phyloP scores from a whole-genome alignment of 2,329 filamentous ascomycete genomes.

The Xylaria sp. region DNA sequence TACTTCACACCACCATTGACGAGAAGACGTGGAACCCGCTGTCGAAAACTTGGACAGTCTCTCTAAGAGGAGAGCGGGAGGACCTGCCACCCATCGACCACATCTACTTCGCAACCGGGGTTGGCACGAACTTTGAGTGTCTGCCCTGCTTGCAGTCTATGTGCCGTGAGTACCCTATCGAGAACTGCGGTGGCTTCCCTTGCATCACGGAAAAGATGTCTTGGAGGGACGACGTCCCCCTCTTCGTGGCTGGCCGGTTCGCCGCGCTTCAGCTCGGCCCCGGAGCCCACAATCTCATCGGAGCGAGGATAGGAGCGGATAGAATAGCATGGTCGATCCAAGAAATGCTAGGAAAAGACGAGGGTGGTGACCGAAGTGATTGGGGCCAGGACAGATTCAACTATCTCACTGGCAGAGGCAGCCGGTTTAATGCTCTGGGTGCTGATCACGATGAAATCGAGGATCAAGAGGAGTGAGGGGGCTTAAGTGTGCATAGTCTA shows the following conservation, averaged over 20 bases:
- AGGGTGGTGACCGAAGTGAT: constrained; percentile 27
- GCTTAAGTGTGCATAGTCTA: not conserved
- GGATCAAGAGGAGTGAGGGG: no score
- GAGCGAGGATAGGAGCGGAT: constrained; percentile 74
- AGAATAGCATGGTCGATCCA: constrained; percentile 74
- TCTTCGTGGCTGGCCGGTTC: constrained; percentile 73
- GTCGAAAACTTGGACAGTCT: constrained; percentile 52
- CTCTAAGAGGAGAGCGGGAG: constrained; percentile 46
- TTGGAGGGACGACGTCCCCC: constrained; percentile 74
- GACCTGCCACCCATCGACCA: constrained; percentile 66
- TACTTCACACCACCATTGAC: constrained; percentile 62
- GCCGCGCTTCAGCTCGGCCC: constrained; percentile 73
- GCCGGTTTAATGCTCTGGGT: constrained; percentile 46
- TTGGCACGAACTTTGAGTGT: constrained; percentile 65
- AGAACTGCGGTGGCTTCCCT: constrained; percentile 69
- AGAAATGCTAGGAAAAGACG: constrained; percentile 54
- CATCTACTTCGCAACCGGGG: constrained; percentile 78
- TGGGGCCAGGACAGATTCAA: constrained; percentile 38
- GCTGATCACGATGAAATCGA: not conserved
- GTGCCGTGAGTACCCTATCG: constrained; percentile 63
- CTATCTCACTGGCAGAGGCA: constrained; percentile 48
- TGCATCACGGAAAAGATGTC: constrained; percentile 77
- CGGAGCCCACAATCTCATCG: constrained; percentile 74
- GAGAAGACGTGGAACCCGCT: constrained; percentile 56
- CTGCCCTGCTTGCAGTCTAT: constrained; percentile 68